Base-by-base conservation (phyloP, 352 stramenopile species). In the Globisporangium nodosum region DNA sequence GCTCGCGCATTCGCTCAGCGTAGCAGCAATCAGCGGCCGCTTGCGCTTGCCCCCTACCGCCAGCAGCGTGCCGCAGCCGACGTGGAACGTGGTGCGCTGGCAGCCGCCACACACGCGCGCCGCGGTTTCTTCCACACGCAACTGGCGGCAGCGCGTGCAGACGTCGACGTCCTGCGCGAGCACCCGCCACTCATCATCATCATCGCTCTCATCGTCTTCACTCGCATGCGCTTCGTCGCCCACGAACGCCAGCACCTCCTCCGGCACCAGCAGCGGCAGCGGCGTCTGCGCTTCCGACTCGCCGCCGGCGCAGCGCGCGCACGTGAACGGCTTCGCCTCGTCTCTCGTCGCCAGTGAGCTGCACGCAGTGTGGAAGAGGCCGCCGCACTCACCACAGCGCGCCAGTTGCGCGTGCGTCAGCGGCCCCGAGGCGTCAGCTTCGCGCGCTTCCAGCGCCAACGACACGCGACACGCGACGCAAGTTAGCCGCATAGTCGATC, bases 131-230 rank as follows among this genome's bases (percentile, higher is more conserved):
- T 31, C 64, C 15, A 13, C 55, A 35, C 42, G 58, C 7, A 88
- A 67, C 46, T 88, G 77, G 40, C 77, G 67, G 49, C 81, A 91
- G 4, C 65, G 71, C 35, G 60, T 69, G 51, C 81, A 89, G 16
- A 89, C 68, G 35, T 85, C 69, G 52, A 91, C 54, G 1, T 60
- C 45, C 47, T 70, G 68, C 0, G 69, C 71, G 15, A 86, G 65
- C 27, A 85, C 63, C 42, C 52, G 54, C 72, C 71, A 80, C 11
- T 65, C 51, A 15, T 47, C 54, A 1, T 51, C 40, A 3, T 11
- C 49, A 18, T 64, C 43, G 20, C 37, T 42, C 11, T 16, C 40
- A n/a, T 52, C 59, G 24, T 27, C 52, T 42, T 12, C 37, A 43
- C 37, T 18, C 12, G 37, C 37, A 4, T 43, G 11, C 12, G 12